These are phyloP conservation scores for Mycena sanguinolenta DNA, from an alignment of 768 basidiomycete genomes.

Conservation along the genomic window DNA sequence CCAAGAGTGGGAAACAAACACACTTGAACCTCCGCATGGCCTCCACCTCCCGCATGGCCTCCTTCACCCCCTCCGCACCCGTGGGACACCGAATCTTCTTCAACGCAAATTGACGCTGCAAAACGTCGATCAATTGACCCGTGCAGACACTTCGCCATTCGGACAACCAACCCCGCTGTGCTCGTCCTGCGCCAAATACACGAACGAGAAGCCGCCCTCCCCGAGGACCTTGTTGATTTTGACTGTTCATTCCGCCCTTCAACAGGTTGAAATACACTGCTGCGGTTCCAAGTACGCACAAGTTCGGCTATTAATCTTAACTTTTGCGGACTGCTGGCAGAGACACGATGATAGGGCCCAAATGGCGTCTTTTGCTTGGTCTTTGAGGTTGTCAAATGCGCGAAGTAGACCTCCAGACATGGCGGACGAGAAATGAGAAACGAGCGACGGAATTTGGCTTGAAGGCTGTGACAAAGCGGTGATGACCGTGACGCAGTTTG, in stretches of 20 bases:
- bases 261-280: conserved; percentile 22
- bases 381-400: conserved; percentile 70
- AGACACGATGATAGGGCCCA: conserved; percentile 87
- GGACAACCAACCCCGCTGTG: conserved; percentile 76
- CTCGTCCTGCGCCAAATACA: conserved; percentile 90
- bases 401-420: conserved; percentile 54
- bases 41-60: conserved; percentile 91
- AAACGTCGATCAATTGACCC: neutral
- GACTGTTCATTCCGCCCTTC: conserved; percentile 63
- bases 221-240: conserved; percentile 93
- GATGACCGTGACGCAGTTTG: no score
- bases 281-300: conserved; percentile 57
- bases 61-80: conserved; percentile 88
- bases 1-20: conserved; percentile 44
- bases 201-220: conserved; percentile 96
- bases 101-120: conserved; percentile 89
- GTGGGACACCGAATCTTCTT: conserved; percentile 97
- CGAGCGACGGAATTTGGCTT: neutral
- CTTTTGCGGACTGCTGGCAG: conserved; percentile 84
- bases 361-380: conserved; percentile 85
- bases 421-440: conserved; percentile 14
- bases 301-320: conserved; percentile 96
- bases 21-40: conserved; percentile 96
- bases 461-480: neutral
- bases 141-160: neutral